phyloP scores from a whole-genome alignment of 2,329 filamentous ascomycete species.

The Fusarium xylarioides region DNA sequence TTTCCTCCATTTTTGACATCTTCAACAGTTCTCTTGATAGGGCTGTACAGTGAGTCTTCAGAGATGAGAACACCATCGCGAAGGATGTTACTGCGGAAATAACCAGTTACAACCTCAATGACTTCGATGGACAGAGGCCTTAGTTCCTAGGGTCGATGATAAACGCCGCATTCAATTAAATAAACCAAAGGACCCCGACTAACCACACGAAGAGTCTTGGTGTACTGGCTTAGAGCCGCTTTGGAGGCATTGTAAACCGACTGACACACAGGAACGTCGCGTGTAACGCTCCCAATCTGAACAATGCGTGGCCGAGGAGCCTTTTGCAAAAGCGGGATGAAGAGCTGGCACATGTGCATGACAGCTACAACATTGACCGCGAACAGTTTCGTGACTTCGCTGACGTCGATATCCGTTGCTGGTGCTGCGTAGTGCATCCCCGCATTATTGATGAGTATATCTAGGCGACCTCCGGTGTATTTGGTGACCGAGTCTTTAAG shows the following conservation, averaged over 20 bases:
- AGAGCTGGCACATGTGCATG: background rate
- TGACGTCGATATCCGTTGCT: background rate
- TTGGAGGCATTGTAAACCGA: background rate
- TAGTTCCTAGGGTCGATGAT: background rate
- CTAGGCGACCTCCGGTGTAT: background rate
- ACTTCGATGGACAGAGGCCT: background rate
- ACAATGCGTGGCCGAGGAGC: background rate
- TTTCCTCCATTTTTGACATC: background rate
- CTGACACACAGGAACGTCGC: background rate
- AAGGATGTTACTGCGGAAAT: background rate
- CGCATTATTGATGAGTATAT: background rate
- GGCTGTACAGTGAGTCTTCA: background rate
- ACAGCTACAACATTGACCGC: background rate
- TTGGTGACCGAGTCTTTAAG: background rate
- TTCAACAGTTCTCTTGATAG: background rate
- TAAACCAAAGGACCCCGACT: background rate
- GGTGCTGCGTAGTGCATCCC: background rate
- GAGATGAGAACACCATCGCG: background rate
- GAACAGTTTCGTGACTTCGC: background rate
- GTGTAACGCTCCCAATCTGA: background rate
- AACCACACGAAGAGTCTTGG: background rate
- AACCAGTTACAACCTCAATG: background rate
- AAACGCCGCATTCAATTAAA: background rate
- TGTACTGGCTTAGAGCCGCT: background rate
- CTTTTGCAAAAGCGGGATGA: rapidly evolving